Conservation (phyloP, 306 rosid species). For the Cucurbita maxima region DNA sequence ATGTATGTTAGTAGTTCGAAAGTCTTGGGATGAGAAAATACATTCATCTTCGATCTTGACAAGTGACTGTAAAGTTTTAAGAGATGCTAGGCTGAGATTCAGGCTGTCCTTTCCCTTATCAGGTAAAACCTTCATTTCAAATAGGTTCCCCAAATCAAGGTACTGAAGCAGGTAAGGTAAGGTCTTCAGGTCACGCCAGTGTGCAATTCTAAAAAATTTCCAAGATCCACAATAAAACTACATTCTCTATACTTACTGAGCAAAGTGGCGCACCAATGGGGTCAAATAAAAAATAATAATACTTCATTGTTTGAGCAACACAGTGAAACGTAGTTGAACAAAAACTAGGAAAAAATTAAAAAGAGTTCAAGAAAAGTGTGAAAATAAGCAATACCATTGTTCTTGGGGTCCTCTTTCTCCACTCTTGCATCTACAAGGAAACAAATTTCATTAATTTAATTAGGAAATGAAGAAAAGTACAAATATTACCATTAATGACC, state of each 20-base stretch:
- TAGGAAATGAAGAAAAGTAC: neutral
- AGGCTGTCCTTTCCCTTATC: neutral
- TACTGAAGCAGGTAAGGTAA: neutral
- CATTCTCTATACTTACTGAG: neutral
- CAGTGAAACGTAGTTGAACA: neutral
- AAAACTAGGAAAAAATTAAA: neutral
- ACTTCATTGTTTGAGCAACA: neutral
- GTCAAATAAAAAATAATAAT: neutral
- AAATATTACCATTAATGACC: neutral
- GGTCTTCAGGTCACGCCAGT: neutral
- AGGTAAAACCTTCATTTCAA: neutral
- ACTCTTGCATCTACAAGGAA: conserved; percentile 45
- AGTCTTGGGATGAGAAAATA: neutral
- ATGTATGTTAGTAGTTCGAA: neutral
- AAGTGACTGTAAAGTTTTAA: neutral
- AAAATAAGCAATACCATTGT: conserved; percentile 29
- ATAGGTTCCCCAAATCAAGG: neutral
- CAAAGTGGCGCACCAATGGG: neutral
- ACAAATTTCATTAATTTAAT: neutral
- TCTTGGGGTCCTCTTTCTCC: conserved; percentile 68
- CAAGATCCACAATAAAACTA: neutral
- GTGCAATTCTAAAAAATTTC: neutral
- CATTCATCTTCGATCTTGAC: neutral
- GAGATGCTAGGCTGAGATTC: neutral
- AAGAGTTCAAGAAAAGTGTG: conserved; percentile 8